Evolutionary conservation across 768 basidiomycete genomes (phyloP).

Genomic region (Lyophyllum atratum): DNA sequence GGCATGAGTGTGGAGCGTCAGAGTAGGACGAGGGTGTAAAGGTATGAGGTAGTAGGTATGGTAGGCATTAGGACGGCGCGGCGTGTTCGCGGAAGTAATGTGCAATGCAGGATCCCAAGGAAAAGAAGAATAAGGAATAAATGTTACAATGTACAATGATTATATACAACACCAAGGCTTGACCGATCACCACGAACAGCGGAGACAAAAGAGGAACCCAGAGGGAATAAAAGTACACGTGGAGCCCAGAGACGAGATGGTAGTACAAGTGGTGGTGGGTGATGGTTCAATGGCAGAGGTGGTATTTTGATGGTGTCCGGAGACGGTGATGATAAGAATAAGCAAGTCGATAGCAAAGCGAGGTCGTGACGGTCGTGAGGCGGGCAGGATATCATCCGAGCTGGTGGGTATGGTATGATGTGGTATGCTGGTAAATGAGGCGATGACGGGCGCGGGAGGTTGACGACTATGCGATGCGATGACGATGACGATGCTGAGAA

Average conservation of each 20-base stretch:
- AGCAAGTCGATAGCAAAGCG: constrained; percentile 12
- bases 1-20: neutral
- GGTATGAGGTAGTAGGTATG: neutral
- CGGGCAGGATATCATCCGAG: neutral
- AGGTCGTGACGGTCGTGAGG: constrained; percentile 4
- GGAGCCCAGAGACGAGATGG: neutral
- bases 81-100: constrained; percentile 10
- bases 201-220: neutral
- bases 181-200: constrained; percentile 4
- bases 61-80: constrained; percentile 12
- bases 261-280: constrained; percentile 8
- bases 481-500: constrained; percentile 3
- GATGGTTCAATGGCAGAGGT: constrained; percentile 4
- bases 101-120: neutral
- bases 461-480: constrained; percentile 15
- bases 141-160: constrained; percentile 10
- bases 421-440: constrained; percentile 10
- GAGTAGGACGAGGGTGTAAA: neutral
- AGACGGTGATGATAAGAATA: constrained; percentile 10
- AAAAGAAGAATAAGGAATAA: constrained; percentile 6
- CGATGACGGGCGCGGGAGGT: neutral
- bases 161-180: constrained; percentile 17
- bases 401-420: constrained; percentile 10
- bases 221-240: constrained; percentile 11
- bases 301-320: constrained; percentile 6